Evolutionary conservation across 768 basidiomycete species (phyloP).

Genomic region (Glaciozyma antarctica): DNA sequence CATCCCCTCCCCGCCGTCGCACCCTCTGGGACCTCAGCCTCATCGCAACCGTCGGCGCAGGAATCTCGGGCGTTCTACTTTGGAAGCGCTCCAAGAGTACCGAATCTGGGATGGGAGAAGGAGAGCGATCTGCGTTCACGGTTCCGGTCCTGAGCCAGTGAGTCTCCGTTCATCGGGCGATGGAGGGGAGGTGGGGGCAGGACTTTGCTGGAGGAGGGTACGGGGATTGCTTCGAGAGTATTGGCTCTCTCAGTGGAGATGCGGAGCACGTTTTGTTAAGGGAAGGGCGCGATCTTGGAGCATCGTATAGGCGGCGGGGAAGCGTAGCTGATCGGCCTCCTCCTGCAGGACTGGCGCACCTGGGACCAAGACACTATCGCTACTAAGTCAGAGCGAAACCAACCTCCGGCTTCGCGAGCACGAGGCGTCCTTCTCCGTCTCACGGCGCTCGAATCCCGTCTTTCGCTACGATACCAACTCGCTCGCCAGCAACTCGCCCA

Average conservation of each 20-base stretch:
- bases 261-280: neutral
- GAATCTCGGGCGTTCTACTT: constrained; percentile 16
- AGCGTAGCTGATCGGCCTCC: neutral
- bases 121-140: constrained; percentile 16
- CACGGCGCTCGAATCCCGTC: constrained; percentile 29
- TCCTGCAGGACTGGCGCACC: constrained; percentile 18
- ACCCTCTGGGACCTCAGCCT: constrained; percentile 9
- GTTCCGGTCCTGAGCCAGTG: constrained; percentile 28
- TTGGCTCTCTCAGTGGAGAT: neutral
- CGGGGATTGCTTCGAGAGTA: neutral
- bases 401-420: constrained; percentile 30
- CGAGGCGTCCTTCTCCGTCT: constrained; percentile 30
- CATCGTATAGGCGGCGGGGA: neutral
- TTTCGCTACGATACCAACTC: constrained; percentile 58
- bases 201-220: too few relatives aligned
- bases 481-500: constrained; percentile 75
- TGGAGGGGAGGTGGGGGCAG: neutral
- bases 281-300: neutral
- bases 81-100: constrained; percentile 3
- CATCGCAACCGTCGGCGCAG: constrained; percentile 14
- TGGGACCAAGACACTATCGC: constrained; percentile 26
- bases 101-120: neutral
- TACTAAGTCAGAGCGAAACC: constrained; percentile 19
- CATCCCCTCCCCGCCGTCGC: neutral
- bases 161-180: constrained; percentile 1